Percentiles rank a stretch among this genome's conserved stretches.
These are phyloP conservation scores for Adenanthera pavonina DNA, from an alignment of 306 rosid species.

Conservation along the genomic window DNA sequence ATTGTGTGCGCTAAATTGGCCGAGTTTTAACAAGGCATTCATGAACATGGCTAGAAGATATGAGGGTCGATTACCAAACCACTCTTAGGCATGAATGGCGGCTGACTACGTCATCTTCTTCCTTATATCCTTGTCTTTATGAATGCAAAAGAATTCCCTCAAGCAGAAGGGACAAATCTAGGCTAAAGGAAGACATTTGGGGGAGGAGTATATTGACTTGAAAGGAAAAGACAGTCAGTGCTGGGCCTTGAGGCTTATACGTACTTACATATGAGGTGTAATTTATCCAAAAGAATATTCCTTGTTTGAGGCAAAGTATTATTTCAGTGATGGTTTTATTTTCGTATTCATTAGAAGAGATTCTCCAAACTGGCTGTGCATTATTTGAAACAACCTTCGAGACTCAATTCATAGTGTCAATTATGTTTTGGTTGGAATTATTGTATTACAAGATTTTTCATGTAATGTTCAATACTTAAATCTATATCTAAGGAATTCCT, in stretches of 20 bases:
- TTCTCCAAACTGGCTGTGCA: not conserved
- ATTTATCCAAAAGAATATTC: not conserved
- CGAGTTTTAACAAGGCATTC: not conserved
- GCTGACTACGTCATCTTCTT: not conserved
- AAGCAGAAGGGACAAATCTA: not conserved
- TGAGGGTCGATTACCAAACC: not conserved
- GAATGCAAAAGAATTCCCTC: not conserved
- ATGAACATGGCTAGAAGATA: not conserved
- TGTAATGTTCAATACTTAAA: not conserved
- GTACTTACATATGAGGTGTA: not conserved
- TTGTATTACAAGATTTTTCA: not conserved
- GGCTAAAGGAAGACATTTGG: not conserved
- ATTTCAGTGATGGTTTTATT: not conserved
- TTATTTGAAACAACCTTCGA: not conserved
- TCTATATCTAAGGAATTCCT: not conserved
- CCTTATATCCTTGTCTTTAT: not conserved
- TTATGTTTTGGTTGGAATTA: not conserved
- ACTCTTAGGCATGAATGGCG: not conserved
- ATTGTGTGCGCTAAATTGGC: not conserved
- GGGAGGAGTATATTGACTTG: not conserved
- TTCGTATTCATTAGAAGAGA: not conserved
- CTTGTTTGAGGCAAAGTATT: not conserved
- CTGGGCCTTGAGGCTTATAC: not conserved
- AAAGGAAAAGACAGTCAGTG: not conserved
- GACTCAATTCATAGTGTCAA: not conserved